Conservation (phyloP, 2,329 filamentous ascomycete genomes). For the Apiospora hydei region DNA sequence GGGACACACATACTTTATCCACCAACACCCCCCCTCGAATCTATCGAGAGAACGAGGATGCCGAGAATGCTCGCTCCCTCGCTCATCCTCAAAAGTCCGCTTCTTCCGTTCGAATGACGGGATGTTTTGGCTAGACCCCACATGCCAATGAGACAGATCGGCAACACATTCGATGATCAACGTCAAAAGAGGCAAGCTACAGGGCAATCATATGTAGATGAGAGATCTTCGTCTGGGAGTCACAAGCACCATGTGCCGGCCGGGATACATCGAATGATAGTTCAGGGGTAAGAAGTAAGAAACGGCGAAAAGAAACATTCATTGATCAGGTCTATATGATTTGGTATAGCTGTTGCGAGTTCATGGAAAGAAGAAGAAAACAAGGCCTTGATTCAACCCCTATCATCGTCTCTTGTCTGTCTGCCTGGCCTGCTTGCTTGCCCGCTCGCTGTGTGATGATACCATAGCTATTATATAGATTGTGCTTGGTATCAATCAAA, state of each 20-base stretch:
- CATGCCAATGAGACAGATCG: constrained; percentile 10
- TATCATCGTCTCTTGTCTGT: background rate
- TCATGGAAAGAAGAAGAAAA: background rate
- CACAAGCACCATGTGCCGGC: background rate
- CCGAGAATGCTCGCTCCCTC: background rate
- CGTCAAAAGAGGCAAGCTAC: background rate
- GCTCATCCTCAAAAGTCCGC: background rate
- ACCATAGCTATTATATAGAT: constrained; percentile 12
- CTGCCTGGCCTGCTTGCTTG: background rate
- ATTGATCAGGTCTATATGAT: background rate
- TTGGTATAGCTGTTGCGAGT: background rate
- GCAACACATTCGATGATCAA: constrained; percentile 3
- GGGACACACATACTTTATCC: background rate
- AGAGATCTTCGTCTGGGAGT: background rate
- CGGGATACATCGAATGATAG: background rate
- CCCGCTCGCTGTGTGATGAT: background rate
- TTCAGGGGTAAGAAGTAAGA: background rate
- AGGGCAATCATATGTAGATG: background rate
- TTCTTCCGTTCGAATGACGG: constrained; percentile 8
- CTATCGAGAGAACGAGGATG: background rate
- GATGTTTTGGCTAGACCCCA: constrained; percentile 16
- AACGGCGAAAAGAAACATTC: background rate
- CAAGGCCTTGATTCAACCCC: background rate
- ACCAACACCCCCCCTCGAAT: background rate
- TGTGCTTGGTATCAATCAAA: constrained; percentile 22